A percentile compares a stretch with the other conserved stretches of the same genome.
Evolutionary conservation across 371 early-diverging fungal genomes (phyloP).

Genomic region (Haplosporangium sp.): DNA sequence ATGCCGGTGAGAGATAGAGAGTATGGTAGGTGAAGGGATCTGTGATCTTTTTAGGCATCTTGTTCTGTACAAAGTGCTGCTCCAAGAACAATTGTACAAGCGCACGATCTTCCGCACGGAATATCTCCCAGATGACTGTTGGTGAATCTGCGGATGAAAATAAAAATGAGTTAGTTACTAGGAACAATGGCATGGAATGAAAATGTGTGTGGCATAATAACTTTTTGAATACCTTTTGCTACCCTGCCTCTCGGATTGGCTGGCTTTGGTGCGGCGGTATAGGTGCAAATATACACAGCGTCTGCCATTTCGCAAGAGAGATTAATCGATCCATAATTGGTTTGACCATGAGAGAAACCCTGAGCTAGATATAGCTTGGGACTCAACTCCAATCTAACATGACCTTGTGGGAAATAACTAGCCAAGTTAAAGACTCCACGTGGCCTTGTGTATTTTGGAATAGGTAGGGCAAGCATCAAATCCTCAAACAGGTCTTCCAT

Average conservation of each 20-base stretch:
- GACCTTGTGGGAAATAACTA: constrained; percentile 61
- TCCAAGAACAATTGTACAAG: constrained; percentile 61
- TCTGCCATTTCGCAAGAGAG: constrained; percentile 82
- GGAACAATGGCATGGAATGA: background rate
- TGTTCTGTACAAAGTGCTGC: too few relatives aligned
- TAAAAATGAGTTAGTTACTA: too few relatives aligned
- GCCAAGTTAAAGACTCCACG: constrained; percentile 71
- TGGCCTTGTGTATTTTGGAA: constrained; percentile 67
- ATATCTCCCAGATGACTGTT: constrained; percentile 81
- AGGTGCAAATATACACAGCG: constrained; percentile 78
- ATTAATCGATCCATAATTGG: constrained; percentile 70
- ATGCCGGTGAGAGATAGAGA: constrained; percentile 62
- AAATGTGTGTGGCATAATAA: background rate
- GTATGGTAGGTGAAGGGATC: constrained; percentile 76
- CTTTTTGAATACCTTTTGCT: constrained; percentile 9
- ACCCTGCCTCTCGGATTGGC: too few relatives aligned
- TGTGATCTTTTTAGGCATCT: too few relatives aligned
- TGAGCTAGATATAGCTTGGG: constrained; percentile 79
- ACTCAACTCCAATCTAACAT: constrained; percentile 71
- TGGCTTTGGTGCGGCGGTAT: too few relatives aligned
- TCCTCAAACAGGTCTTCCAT: constrained; percentile 65
- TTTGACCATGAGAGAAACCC: constrained; percentile 54
- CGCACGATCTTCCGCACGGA: constrained; percentile 57
- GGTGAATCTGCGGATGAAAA: too few relatives aligned
- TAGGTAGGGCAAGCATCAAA: constrained; percentile 69